Base-by-base conservation (phyloP, 2,329 filamentous ascomycete species). In the Pyricularia grisea region DNA sequence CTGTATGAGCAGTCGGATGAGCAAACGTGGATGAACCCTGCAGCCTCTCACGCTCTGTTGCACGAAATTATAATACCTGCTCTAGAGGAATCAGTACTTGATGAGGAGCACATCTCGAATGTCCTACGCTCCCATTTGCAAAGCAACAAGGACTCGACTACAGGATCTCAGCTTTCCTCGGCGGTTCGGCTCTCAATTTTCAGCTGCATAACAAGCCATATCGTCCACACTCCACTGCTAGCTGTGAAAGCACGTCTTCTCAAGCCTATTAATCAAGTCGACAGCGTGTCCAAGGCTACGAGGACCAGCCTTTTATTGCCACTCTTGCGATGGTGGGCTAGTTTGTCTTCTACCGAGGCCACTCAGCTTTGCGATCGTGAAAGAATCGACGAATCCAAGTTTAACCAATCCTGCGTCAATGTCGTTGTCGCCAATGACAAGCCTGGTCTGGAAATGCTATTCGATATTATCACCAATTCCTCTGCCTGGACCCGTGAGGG, bases 61-160 rank as follows among this genome's bases (percentile, higher is more conserved):
- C 84, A 87, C 25, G 82, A 87, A 25, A 83, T 91, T 55, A 79
- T 97, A n/a, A 77, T 92, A 25, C 92, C 92, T 0, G 87, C 85
- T 1, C 80, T 97, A 11, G 94, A 97, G 78, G 95, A 97, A 78
- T 96, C 90, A 74, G 84, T 94, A 3, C 86, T 97, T 72, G 93
- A 98, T 75, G 81, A 87, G 4, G 86, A 85, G 31, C 89, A 95
- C 71, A 83, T 97, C 64, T 81, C 85, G 30, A 86, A 86, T 25
- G 84, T 89, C 2, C 77, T 97, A 5, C 83, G 86, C 70, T 61
- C 61, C 69, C 60, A 63, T 27, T 7, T 63, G 27, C 60, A 63
- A 12, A 28, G 25, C 60, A 28, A 2, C 11, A 27, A 63, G 60
- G 60, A 63, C 25, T 27, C 60, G 10, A 27, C 25, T 63, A 17